phyloP scores from a whole-genome alignment of 345 rosid genomes.

The Camelina neglecta region DNA sequence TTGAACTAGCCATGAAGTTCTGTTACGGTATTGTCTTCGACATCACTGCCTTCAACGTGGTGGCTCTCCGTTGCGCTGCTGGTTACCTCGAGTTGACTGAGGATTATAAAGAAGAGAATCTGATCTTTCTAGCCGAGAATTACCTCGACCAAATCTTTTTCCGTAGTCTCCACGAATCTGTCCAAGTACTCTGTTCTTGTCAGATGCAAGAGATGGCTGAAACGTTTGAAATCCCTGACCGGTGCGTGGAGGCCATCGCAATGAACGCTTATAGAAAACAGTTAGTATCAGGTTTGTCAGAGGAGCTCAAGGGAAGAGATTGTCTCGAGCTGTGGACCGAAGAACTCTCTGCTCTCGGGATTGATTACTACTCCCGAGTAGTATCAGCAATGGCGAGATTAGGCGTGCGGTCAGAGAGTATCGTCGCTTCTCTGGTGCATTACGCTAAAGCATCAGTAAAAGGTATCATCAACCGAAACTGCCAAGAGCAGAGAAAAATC shows the following conservation, averaged over 20 bases:
- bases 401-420: slow-evolving; percentile 64
- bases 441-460: slow-evolving; percentile 74
- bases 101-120: slow-evolving; percentile 72
- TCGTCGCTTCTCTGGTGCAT: slow-evolving; percentile 70
- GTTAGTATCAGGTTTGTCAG: slow-evolving; percentile 60
- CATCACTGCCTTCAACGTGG: slow-evolving; percentile 71
- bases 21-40: slow-evolving; percentile 92
- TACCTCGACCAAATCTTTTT: slow-evolving; percentile 62
- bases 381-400: slow-evolving; percentile 61
- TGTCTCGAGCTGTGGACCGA: slow-evolving; percentile 83
- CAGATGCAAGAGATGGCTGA: slow-evolving; percentile 56
- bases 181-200: slow-evolving; percentile 67
- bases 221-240: slow-evolving; percentile 56
- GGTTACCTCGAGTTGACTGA: slow-evolving; percentile 89
- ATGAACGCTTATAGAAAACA: slow-evolving; percentile 80
- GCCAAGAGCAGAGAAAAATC: slow-evolving; percentile 60
- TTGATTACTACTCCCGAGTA: slow-evolving; percentile 63
- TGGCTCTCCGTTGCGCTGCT: slow-evolving; percentile 70
- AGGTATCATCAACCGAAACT: slow-evolving; percentile 52
- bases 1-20: slow-evolving; percentile 88
- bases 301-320: slow-evolving; percentile 58
- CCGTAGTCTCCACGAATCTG: slow-evolving; percentile 67
- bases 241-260: slow-evolving; percentile 77
- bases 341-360: slow-evolving; percentile 66
- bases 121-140: slow-evolving; percentile 60